Percentiles rank a stretch among this genome's conserved stretches.
phyloP scores from a whole-genome alignment of 495 filamentous ascomycete genomes.

The Neurospora sp. region DNA sequence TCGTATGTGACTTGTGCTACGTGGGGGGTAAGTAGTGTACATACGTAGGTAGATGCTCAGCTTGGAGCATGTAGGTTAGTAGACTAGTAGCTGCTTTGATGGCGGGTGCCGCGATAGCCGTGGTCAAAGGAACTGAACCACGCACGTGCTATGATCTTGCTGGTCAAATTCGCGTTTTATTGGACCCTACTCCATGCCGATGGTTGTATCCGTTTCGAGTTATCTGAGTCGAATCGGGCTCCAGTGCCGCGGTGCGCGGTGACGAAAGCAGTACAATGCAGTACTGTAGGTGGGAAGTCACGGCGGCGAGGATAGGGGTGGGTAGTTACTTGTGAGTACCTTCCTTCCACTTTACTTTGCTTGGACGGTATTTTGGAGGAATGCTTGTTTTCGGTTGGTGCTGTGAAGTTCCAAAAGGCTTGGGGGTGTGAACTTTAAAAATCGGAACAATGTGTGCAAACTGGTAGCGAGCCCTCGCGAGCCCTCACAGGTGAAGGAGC shows the following conservation, averaged over 20 bases:
- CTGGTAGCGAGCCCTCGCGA: not conserved
- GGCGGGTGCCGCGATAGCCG: too few relatives aligned
- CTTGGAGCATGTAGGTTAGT: too few relatives aligned
- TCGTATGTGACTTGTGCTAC: too few relatives aligned
- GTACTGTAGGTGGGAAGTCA: not conserved
- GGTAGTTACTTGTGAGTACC: not conserved
- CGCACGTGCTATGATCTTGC: too few relatives aligned
- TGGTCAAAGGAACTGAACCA: too few relatives aligned
- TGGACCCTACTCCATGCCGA: not conserved
- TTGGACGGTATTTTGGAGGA: not conserved
- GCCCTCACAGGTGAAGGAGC: not conserved
- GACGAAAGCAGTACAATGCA: not conserved
- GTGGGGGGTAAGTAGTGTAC: too few relatives aligned
- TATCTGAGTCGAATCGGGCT: not conserved
- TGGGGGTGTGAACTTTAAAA: too few relatives aligned
- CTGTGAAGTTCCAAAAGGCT: not conserved
- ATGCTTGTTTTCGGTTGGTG: not conserved
- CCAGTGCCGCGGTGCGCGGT: not conserved
- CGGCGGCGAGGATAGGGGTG: not conserved
- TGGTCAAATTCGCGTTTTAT: too few relatives aligned
- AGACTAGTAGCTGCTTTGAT: too few relatives aligned
- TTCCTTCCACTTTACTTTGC: not conserved
- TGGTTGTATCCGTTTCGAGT: not conserved
- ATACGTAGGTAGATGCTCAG: too few relatives aligned
- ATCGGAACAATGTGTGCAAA: too few relatives aligned